Conservation (phyloP, 257 asterid species). For the Cordia subcordata region DNA sequence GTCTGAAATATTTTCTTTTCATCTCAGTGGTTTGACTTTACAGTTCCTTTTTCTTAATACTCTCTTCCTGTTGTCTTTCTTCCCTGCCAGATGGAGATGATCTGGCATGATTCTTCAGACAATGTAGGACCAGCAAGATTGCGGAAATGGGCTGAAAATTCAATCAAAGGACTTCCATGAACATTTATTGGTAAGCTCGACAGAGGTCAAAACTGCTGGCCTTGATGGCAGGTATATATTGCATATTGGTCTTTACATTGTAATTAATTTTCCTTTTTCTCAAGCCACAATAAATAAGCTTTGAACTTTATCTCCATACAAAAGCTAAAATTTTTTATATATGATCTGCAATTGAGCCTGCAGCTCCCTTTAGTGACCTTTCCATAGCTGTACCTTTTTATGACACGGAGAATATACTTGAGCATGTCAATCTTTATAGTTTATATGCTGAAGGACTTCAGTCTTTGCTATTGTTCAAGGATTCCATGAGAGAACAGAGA, state of each 20-base stretch:
- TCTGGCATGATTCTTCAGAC: slow-evolving; percentile 67
- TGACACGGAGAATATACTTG: too few species aligned
- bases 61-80: background rate
- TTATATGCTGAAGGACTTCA: too few species aligned
- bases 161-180: slow-evolving; percentile 23
- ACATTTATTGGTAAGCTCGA: slow-evolving; percentile 5
- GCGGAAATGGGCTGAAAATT: slow-evolving; percentile 43
- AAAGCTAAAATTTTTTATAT: too few species aligned
- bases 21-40: too few species aligned
- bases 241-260: background rate
- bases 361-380: too few species aligned
- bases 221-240: slow-evolving; percentile 21
- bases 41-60: background rate
- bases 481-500: background rate
- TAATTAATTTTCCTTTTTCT: too few species aligned
- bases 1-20: background rate
- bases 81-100: slow-evolving; percentile 74
- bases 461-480: background rate
- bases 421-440: too few species aligned
- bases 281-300: too few species aligned
- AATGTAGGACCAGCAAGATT: slow-evolving; percentile 43
- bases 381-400: too few species aligned
- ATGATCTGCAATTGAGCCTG: too few species aligned
- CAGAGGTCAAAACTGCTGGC: background rate
- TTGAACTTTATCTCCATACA: too few species aligned